These are phyloP conservation scores for Plectosphaerella plurivora DNA, from an alignment of 2,329 filamentous ascomycete species.

Conservation along the genomic window DNA sequence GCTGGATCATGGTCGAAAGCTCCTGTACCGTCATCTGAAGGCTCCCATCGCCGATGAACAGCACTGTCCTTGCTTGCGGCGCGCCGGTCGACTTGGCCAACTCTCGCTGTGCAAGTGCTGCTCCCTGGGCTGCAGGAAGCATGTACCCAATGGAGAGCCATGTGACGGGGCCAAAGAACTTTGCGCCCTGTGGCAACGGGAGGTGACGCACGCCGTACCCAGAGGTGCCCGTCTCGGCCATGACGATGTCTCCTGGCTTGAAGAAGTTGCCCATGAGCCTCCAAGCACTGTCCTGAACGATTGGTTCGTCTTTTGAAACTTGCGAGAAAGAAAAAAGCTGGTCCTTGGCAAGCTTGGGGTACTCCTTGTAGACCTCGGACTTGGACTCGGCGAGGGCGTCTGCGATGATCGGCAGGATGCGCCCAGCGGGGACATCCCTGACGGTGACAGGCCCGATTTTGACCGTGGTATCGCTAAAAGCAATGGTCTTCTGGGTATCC, in stretches of 20 bases:
- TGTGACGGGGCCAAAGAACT: slow-evolving; percentile 45
- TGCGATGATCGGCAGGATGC: slow-evolving; percentile 16
- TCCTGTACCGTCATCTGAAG: slow-evolving; percentile 65
- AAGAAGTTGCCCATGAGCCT: slow-evolving; percentile 40
- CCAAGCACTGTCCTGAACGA: slow-evolving; percentile 47
- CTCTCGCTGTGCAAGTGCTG: slow-evolving; percentile 49
- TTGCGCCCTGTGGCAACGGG: slow-evolving; percentile 41
- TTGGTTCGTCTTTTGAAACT: slow-evolving; percentile 21
- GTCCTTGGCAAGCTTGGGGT: slow-evolving; percentile 21
- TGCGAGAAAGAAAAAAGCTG: slow-evolving; percentile 12
- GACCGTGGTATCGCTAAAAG: slow-evolving; percentile 26
- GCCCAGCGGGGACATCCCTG: slow-evolving; percentile 19
- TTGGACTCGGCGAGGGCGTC: slow-evolving; percentile 16
- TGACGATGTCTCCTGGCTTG: slow-evolving; percentile 46
- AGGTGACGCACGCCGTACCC: slow-evolving; percentile 48
- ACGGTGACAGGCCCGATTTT: slow-evolving; percentile 22
- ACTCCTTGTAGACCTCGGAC: slow-evolving; percentile 16
- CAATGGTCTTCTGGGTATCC: slow-evolving; percentile 22
- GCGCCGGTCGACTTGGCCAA: slow-evolving; percentile 23
- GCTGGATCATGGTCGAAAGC: slow-evolving; percentile 57
- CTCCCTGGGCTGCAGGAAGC: slow-evolving; percentile 51
- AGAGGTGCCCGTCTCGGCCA: slow-evolving; percentile 55
- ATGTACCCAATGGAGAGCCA: slow-evolving; percentile 60
- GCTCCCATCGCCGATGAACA: slow-evolving; percentile 60
- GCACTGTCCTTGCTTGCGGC: slow-evolving; percentile 33